phyloP scores from a whole-genome alignment of 1,139 yeast species.

The Diutina catenulata region DNA sequence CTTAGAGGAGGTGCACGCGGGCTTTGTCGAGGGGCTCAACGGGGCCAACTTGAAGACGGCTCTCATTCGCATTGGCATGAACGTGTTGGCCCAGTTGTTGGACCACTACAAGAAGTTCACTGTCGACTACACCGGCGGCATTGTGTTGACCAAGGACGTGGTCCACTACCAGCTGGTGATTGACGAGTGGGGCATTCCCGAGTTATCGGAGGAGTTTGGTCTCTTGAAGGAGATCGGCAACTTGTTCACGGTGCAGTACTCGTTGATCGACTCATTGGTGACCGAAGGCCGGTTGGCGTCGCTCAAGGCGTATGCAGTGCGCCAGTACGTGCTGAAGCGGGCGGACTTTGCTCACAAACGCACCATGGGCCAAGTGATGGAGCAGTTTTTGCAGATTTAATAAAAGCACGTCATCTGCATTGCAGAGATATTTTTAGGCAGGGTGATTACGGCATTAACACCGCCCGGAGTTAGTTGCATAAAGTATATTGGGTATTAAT shows the following conservation, averaged over 20 bases:
- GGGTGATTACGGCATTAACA: no score
- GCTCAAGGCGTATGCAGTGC: slow-evolving; percentile 53
- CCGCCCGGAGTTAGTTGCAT: no score
- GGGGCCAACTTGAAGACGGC: slow-evolving; percentile 43
- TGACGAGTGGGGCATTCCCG: slow-evolving; percentile 58
- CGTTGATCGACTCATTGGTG: slow-evolving; percentile 62
- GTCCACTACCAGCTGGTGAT: slow-evolving; percentile 66
- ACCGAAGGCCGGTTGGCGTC: slow-evolving; percentile 71
- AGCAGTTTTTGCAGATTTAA: slow-evolving; percentile 1
- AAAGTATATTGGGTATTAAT: no score
- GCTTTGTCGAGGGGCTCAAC: slow-evolving; percentile 25
- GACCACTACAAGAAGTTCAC: slow-evolving; percentile 68
- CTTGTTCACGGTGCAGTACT: slow-evolving; percentile 65
- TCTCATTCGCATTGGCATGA: slow-evolving; percentile 48
- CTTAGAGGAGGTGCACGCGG: slow-evolving; percentile 31
- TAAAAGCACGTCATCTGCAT: no score
- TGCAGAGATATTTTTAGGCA: no score
- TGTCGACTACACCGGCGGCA: slow-evolving; percentile 76
- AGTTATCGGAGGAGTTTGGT: slow-evolving; percentile 57
- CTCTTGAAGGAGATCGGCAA: slow-evolving; percentile 76
- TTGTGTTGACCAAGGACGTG: slow-evolving; percentile 74
- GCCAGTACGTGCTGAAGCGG: slow-evolving; percentile 62
- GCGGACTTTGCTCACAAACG: slow-evolving; percentile 39
- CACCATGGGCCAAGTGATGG: slow-evolving; percentile 5
- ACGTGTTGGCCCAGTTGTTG: slow-evolving; percentile 47